Conservation (phyloP, 345 rosid species). For the Eucalyptus cladocalyx region DNA sequence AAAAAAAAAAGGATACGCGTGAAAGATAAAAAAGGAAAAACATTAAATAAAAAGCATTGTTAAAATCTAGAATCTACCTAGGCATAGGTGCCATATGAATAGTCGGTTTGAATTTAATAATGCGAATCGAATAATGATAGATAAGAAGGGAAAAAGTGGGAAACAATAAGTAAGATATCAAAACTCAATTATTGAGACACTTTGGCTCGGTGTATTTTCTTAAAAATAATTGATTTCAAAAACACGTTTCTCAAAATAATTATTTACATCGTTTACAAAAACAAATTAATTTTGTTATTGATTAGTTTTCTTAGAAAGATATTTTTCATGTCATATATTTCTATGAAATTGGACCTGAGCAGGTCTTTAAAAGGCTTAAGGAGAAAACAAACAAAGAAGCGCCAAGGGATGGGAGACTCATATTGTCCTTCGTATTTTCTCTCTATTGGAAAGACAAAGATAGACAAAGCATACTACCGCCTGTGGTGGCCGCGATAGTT, state of each 20-base stretch:
- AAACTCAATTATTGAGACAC: background rate
- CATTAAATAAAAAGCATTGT: background rate
- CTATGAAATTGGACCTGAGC: too few species aligned
- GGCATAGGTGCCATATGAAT: background rate
- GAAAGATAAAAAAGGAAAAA: background rate
- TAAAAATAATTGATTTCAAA: background rate
- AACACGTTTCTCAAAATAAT: background rate
- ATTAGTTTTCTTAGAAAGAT: too few species aligned
- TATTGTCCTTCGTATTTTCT: fast-evolving
- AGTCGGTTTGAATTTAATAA: background rate
- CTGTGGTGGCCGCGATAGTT: too few species aligned
- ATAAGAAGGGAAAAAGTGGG: background rate
- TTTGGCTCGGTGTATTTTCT: background rate
- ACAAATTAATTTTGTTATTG: too few species aligned
- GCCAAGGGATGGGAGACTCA: too few species aligned
- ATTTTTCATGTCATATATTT: background rate
- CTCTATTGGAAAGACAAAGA: too few species aligned
- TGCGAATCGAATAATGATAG: background rate
- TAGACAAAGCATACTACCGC: too few species aligned
- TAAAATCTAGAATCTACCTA: background rate
- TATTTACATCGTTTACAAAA: background rate
- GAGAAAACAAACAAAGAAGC: fast-evolving
- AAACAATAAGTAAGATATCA: background rate
- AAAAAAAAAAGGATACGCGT: background rate
- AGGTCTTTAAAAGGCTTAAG: too few species aligned